A percentile compares a stretch with the other conserved stretches of the same genome.
Conservation (phyloP, 352 stramenopile genomes). For the Globisporangium abappressorium region DNA sequence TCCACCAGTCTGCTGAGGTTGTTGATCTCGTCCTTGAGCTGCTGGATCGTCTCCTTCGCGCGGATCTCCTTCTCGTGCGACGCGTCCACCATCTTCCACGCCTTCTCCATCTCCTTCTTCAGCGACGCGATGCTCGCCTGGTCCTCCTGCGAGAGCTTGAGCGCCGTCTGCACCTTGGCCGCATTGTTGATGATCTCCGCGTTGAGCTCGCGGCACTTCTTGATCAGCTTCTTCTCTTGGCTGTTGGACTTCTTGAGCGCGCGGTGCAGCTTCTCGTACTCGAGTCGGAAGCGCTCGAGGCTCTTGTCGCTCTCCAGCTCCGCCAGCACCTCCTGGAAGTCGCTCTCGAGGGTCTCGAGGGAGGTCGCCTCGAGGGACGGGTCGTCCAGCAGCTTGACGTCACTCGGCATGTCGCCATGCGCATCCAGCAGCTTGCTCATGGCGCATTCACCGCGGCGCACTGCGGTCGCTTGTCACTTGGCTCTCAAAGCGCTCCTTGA, state of each 20-base stretch:
- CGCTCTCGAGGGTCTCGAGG: slow-evolving; percentile 88
- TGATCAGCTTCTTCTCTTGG: slow-evolving; percentile 95
- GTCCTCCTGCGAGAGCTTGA: slow-evolving; percentile 94
- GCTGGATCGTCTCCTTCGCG: slow-evolving; percentile 93
- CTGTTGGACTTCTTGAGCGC: slow-evolving; percentile 92
- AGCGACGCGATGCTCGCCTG: slow-evolving; percentile 91
- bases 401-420: slow-evolving; percentile 16
- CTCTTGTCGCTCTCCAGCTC: slow-evolving; percentile 92
- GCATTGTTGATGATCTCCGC: slow-evolving; percentile 96
- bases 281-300: slow-evolving; percentile 91
- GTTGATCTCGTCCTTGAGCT: slow-evolving; percentile 95
- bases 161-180: slow-evolving; percentile 93
- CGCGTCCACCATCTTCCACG: slow-evolving; percentile 94
- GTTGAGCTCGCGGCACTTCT: slow-evolving; percentile 95
- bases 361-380: slow-evolving; percentile 50
- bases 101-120: slow-evolving; percentile 96
- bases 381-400: slow-evolving; percentile 50
- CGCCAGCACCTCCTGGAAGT: slow-evolving; percentile 92
- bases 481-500: background rate
- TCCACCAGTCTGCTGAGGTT: slow-evolving; percentile 95
- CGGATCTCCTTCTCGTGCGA: slow-evolving; percentile 93
- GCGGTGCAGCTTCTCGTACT: slow-evolving; percentile 96
- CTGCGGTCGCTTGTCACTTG: background rate
- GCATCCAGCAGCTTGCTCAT: slow-evolving; percentile 24
- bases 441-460: background rate